Base-by-base conservation (phyloP, 352 stramenopile genomes). In the Pelagophyceae sp. region DNA sequence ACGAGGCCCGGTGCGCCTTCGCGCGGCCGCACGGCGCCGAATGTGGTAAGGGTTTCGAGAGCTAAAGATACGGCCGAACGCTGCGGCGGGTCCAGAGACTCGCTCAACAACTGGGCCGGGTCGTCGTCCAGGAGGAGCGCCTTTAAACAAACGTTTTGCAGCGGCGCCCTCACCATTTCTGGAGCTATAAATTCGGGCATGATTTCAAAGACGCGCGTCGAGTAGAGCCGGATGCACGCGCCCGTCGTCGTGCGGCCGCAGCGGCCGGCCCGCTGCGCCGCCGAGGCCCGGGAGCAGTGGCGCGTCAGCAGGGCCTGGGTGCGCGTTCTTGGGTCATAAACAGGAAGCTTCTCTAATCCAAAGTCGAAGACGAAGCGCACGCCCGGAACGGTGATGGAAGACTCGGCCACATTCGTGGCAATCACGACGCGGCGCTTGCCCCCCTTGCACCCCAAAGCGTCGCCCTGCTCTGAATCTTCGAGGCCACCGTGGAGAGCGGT, bases 201-300 rank as follows among this genome's bases (percentile, higher is more conserved):
- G 64, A 63, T 17, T 2, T 58, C 67, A n/a, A 33, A 25, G 15
- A 37, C 29, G 15, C 38, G 5, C 61, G 40, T 85, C 35, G 84
- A 76, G 72, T 96, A 96, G 65, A 96, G 87, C 20, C 92, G 90
- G 72, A 96, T 96, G 74, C 90, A 96, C 72, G 96, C 91, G n/a
- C 94, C 94, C 0, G 92, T 90, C 0, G 88, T 88, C 0, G 92
- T 94, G 72, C 94, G 91, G 15, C 94, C 94, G 25, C 92, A 93
- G 61, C 94, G 91, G 80, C 94, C 94, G 6, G 89, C 88, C 31
- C 94, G 81, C 74, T 91, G 87, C 37, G 87, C 88, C 60, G 86
- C 86, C 51, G 79, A 88, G 31, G 87, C 88, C 69, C 90, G 80
- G 27, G 82, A 87, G 37, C 89, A 83, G 76, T 78, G 91, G 29